phyloP scores from a whole-genome alignment of 1,284 basidiomycete genomes.

The Ceratobasidium sp. region DNA sequence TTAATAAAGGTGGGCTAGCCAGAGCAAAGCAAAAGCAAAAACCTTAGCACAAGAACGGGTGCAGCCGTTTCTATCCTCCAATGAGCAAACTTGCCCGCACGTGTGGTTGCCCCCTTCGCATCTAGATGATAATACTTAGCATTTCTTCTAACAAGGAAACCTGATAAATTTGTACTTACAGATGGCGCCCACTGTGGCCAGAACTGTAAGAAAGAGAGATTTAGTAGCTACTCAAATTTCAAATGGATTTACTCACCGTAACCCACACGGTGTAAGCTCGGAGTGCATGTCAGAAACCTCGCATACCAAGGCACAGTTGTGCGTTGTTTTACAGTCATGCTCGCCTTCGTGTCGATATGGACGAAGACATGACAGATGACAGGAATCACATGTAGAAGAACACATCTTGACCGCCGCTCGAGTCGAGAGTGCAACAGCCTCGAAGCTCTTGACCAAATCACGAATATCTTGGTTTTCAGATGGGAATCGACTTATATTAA shows the following conservation, averaged over 20 bases:
- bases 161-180: constrained; percentile 54
- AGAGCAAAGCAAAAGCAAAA: background rate
- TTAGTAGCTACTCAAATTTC: background rate
- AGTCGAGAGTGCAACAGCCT: constrained; percentile 47
- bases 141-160: background rate
- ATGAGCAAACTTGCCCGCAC: constrained; percentile 61
- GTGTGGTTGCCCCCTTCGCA: constrained; percentile 55
- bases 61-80: constrained; percentile 61
- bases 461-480: constrained; percentile 36
- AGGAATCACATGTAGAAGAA: constrained; percentile 25
- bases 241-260: constrained; percentile 56
- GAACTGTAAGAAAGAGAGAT: constrained; percentile 53
- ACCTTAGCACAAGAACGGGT: constrained; percentile 64
- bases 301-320: constrained; percentile 42
- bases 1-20: background rate
- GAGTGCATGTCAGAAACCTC: constrained; percentile 42
- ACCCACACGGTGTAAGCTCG: constrained; percentile 54
- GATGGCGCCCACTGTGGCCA: constrained; percentile 65
- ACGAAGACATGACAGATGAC: constrained; percentile 39
- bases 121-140: constrained; percentile 21
- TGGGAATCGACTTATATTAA: constrained; percentile 40
- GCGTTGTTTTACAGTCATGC: constrained; percentile 45
- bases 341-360: constrained; percentile 21
- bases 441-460: constrained; percentile 58
- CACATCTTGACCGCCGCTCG: constrained; percentile 36